Percentiles rank a stretch among this genome's conserved stretches.
Conservation (phyloP, 768 basidiomycete species). For the Rhizopogon roseolus region DNA sequence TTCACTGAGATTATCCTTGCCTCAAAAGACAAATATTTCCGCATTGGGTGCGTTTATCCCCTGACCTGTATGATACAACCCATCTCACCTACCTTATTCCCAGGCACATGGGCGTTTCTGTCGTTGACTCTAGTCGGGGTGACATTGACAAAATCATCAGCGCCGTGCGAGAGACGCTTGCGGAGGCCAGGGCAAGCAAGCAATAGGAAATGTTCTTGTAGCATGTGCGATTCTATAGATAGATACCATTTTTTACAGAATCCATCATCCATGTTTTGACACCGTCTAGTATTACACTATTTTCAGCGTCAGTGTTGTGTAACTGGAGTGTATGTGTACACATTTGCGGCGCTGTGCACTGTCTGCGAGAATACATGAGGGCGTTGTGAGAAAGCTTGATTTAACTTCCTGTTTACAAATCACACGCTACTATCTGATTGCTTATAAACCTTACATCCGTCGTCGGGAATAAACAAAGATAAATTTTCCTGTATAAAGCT, state of each 20-base stretch:
- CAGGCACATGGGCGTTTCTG: slow-evolving; percentile 91
- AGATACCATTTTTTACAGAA: neutral
- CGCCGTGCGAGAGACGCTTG: slow-evolving; percentile 56
- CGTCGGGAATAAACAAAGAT: too few species aligned
- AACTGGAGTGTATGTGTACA: too few species aligned
- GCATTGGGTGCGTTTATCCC: slow-evolving; percentile 60
- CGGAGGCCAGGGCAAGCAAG: slow-evolving; percentile 26
- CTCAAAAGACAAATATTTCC: slow-evolving; percentile 77
- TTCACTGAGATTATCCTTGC: neutral
- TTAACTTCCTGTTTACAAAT: too few species aligned
- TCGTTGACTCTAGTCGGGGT: slow-evolving; percentile 59
- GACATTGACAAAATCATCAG: slow-evolving; percentile 73
- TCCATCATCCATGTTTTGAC: too few species aligned
- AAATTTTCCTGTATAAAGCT: too few species aligned
- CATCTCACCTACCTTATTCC: slow-evolving; percentile 7
- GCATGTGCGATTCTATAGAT: neutral
- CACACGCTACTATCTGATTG: too few species aligned
- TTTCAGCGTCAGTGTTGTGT: too few species aligned
- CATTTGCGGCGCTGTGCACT: too few species aligned
- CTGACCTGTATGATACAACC: slow-evolving; percentile 2
- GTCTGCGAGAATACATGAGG: too few species aligned
- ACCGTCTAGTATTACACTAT: too few species aligned
- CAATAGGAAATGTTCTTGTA: neutral
- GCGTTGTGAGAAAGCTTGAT: too few species aligned
- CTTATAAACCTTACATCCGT: too few species aligned